Percentiles rank a stretch among this genome's conserved stretches.
Evolutionary conservation across 2,329 filamentous ascomycete species (phyloP).

Genomic region (Xylaria sp.): DNA sequence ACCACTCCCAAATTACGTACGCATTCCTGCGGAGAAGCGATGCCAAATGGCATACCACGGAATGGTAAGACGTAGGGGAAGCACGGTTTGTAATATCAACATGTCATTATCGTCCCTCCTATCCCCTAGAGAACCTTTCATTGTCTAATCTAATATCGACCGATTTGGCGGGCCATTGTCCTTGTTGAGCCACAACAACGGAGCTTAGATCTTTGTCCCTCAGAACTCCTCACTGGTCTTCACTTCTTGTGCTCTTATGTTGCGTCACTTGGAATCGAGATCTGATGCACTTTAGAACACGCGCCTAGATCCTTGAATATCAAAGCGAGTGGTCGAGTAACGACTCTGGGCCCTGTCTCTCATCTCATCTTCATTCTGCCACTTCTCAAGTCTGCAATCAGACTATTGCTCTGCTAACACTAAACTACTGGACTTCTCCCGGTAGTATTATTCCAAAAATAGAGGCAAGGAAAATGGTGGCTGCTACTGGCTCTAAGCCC

Average conservation of each 20-base stretch:
- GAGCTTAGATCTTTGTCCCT: neutral
- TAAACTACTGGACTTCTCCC: neutral
- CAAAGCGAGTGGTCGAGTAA: neutral
- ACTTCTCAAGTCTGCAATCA: neutral
- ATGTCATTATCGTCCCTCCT: neutral
- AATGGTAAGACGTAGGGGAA: neutral
- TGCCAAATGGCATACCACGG: neutral
- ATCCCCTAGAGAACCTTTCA: neutral
- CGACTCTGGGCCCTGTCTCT: neutral
- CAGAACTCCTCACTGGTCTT: neutral
- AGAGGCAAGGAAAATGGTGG: slow-evolving; percentile 12
- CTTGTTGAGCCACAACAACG: neutral
- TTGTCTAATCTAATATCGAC: neutral
- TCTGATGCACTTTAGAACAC: neutral
- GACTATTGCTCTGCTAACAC: neutral
- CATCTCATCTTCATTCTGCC: neutral
- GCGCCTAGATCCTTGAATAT: neutral
- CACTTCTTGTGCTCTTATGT: neutral
- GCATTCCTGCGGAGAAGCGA: neutral
- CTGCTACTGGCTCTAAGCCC: slow-evolving; percentile 5
- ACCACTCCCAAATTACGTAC: neutral
- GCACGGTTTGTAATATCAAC: slow-evolving; percentile 2
- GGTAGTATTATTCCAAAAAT: neutral
- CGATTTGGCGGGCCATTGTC: neutral
- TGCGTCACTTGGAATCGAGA: neutral